phyloP scores from a whole-genome alignment of 345 rosid genomes.

The Trapa incisa region DNA sequence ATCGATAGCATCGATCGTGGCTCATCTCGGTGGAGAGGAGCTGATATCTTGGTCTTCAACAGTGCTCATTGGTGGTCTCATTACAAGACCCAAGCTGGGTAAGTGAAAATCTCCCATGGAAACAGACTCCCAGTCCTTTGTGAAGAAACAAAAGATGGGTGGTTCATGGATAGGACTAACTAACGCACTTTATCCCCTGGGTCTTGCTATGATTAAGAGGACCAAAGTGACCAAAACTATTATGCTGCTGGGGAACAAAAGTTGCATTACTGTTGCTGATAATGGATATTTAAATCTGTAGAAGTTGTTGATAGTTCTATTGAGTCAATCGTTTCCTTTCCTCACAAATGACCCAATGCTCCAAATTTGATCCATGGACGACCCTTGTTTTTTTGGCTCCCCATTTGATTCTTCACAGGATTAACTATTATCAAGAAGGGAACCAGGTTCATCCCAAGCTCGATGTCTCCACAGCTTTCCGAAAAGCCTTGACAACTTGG shows the following conservation, averaged over 20 bases:
- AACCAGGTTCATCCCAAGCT: conserved; percentile 51
- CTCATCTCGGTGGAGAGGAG: conserved; percentile 89
- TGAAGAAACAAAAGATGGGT: too few species aligned
- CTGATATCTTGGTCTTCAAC: conserved; percentile 78
- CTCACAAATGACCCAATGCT: not conserved
- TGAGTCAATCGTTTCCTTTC: not conserved
- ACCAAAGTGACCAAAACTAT: not conserved
- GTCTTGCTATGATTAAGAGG: not conserved
- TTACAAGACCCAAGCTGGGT: conserved; percentile 91
- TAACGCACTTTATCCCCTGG: too few species aligned
- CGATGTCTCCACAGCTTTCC: conserved; percentile 56
- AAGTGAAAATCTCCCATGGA: conserved; percentile 13
- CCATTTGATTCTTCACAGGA: conserved; percentile 26
- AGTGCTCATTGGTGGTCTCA: conserved; percentile 99
- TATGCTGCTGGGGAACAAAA: not conserved
- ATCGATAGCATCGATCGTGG: conserved; percentile 80
- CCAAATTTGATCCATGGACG: not conserved
- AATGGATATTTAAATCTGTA: not conserved
- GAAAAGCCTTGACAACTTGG: conserved; percentile 75
- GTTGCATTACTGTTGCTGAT: not conserved
- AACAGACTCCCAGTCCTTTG: not conserved
- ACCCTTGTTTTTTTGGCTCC: not conserved
- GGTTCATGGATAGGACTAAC: too few species aligned
- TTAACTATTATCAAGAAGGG: conserved; percentile 92
- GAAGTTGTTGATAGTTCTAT: not conserved